phyloP scores from a whole-genome alignment of 1,284 basidiomycete species.

The Xerocomus minutiporus region DNA sequence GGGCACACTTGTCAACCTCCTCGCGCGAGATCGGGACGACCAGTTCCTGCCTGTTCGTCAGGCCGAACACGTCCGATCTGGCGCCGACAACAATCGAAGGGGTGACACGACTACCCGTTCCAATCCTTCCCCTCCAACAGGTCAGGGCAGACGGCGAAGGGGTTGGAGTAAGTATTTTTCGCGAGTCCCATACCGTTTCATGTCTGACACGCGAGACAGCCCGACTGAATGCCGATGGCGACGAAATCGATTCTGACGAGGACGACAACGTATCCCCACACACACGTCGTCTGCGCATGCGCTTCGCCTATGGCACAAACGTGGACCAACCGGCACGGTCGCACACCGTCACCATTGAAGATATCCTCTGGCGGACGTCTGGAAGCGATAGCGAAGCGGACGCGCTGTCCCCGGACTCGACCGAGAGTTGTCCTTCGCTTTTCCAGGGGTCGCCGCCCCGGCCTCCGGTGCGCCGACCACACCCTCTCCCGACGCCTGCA shows the following conservation, averaged over 20 bases:
- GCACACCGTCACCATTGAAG: slow-evolving; percentile 26
- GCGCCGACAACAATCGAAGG: slow-evolving; percentile 10
- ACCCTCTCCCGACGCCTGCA: slow-evolving; percentile 52
- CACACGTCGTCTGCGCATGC: slow-evolving; percentile 29
- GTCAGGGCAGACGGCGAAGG: slow-evolving; percentile 36
- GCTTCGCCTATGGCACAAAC: slow-evolving; percentile 20
- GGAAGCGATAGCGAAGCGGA: slow-evolving; percentile 30
- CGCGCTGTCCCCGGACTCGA: slow-evolving; percentile 21
- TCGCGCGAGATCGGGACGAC: slow-evolving; percentile 19
- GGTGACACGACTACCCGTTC: slow-evolving; percentile 10
- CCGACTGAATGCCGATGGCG: slow-evolving; percentile 52
- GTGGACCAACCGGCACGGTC: slow-evolving; percentile 18
- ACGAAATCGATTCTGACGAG: slow-evolving; percentile 50
- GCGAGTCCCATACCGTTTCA: background rate
- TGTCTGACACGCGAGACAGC: slow-evolving; percentile 33
- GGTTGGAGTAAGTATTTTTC: slow-evolving; percentile 46
- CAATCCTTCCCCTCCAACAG: slow-evolving; percentile 8
- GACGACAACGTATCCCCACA: slow-evolving; percentile 21
- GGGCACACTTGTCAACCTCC: slow-evolving; percentile 21
- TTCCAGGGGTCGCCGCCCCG: slow-evolving; percentile 16
- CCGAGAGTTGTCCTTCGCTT: slow-evolving; percentile 17
- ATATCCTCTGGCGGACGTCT: slow-evolving; percentile 29
- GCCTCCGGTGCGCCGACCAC: slow-evolving; percentile 22
- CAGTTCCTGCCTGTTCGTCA: slow-evolving; percentile 20
- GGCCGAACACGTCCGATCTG: slow-evolving; percentile 10